Base-by-base conservation (phyloP, 2,329 filamentous ascomycete species). In the Dissoconium aciculare region DNA sequence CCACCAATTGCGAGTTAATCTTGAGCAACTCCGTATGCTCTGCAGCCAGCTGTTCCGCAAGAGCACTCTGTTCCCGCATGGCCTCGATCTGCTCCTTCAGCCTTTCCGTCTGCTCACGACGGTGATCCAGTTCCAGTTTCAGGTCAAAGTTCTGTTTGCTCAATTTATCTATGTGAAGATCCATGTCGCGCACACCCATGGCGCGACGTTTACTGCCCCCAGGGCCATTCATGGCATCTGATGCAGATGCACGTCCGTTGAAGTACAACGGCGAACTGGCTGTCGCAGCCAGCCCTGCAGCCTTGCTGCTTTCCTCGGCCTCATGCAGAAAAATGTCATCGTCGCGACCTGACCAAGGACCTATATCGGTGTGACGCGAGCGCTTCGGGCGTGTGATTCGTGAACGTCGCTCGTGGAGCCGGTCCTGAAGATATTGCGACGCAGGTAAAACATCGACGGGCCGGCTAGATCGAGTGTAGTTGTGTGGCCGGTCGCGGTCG, bases 121-220 rank as follows among this genome's bases (percentile, higher is more conserved):
- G 66, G 46, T 82, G 75, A 42, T 68, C 79, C 1, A 83, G 54
- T 48, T 82, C 76, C 17, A 82, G 60, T 51, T 83, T 82, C 25
- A 83, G 62, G 41, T 80, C 76, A 42, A 82, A 83, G 45, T 82
- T 83, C 54, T 80, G 71, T 49, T 83, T 83, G 51, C 76, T 72
- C 13, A 82, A 55, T 2, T 63, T 74, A 4, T 76, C 78, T 31
- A 81, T 56, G 32, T 74, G 69, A 66, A 78, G 44, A 29, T 81
- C 75, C 59, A 77, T 73, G 43, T 79, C 74, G 47, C 76, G 74
- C 5, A 72, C 56, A 2, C 74, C 74, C 52, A 77, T 36, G 8
- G 45, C 33, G 17, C 46, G 43, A n/a, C 45, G 35, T 21, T 40
- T 38, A 26, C 37, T 37, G 30, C 43, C 38, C 29, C 37, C 41